phyloP scores from a whole-genome alignment of 371 early-diverging fungal genomes.

The Umbelopsis sp. region DNA sequence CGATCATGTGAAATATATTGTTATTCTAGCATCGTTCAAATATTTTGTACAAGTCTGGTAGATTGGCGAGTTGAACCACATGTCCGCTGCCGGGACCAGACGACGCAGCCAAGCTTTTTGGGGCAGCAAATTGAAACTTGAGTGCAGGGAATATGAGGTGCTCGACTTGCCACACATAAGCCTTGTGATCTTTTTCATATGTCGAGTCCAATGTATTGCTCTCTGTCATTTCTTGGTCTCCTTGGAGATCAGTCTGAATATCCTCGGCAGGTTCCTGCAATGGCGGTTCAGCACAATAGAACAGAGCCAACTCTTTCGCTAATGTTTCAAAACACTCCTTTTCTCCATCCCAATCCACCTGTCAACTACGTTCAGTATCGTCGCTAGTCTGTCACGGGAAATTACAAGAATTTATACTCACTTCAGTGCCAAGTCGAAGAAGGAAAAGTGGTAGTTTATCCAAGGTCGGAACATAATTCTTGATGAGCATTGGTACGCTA shows the following conservation, averaged over 20 bases:
- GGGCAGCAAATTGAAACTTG: slow-evolving; percentile 67
- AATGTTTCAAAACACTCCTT: slow-evolving; percentile 78
- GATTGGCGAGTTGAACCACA: slow-evolving; percentile 73
- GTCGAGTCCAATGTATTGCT: slow-evolving; percentile 22
- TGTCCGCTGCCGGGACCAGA: slow-evolving; percentile 37
- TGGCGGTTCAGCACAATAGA: slow-evolving; percentile 82
- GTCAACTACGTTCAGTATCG: not conserved
- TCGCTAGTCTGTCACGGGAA: not conserved
- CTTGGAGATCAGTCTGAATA: not conserved
- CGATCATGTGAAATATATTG: not conserved
- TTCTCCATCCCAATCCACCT: slow-evolving; percentile 87
- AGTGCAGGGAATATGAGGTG: slow-evolving; percentile 82
- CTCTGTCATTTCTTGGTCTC: slow-evolving; percentile 23
- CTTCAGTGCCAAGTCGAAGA: slow-evolving; percentile 76
- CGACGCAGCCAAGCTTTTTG: slow-evolving; percentile 49
- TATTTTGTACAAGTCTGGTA: slow-evolving; percentile 89
- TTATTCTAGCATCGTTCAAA: slow-evolving; percentile 84
- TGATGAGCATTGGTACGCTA: slow-evolving; percentile 78
- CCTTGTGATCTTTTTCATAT: slow-evolving; percentile 29
- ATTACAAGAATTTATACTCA: slow-evolving; percentile 26
- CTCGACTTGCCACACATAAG: slow-evolving; percentile 66
- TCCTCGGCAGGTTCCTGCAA: slow-evolving; percentile 19
- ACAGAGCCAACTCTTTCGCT: slow-evolving; percentile 71
- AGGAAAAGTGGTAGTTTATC: slow-evolving; percentile 86
- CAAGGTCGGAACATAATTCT: slow-evolving; percentile 78